Base-by-base conservation (phyloP, 2,329 filamentous ascomycete genomes). In the Sporothrix pseudoabietina region DNA sequence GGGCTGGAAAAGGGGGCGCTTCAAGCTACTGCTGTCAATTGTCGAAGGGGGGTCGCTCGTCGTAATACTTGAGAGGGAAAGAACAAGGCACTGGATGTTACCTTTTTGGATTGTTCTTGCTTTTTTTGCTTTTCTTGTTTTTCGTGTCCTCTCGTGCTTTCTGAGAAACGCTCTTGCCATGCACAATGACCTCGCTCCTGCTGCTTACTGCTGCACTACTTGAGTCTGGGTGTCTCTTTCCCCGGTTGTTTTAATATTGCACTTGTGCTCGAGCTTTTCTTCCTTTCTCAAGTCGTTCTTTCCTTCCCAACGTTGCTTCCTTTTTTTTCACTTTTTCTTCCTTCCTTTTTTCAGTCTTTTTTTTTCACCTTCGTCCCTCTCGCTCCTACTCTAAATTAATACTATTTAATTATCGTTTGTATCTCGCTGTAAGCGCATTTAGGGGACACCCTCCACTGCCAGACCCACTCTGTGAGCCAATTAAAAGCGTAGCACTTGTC, bases 391-490 rank as follows among this genome's bases (percentile, higher is more conserved):
- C 57, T 39, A 26, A 26, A 26, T 26, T 26, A 26, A 26, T 26
- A n/a, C n/a, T n/a, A n/a, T n/a, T n/a, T n/a, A 63, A 22, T 63
- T 63, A 59, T 59, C 55, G 57, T 32, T 63, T 63, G 35, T 4
- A 44, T 44, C 22, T 57, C 14, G 52, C 52, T 70, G 52, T 59
- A 26, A 70, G 68, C 68, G 52, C 68, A 70, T 44, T 71, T 70
- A 47, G 7, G 39, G 69, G 54, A 30, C 10, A 9, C 3, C n/a
- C 68, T 70, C 26, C 35, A 41, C 52, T n/a, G 5, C 35, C 35
- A 32, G 47, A 61, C 54, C 69, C 54, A 71, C 54, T 7, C 14
- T 22, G 39, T 47, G 57, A 66, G 41, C 70, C 70, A 71, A 71
- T 71, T 30, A 22, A 55, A 66, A 59, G 59, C 59, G 70, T 66